Base-by-base conservation (phyloP, 768 basidiomycete species). In the Termitomyces sp. region DNA sequence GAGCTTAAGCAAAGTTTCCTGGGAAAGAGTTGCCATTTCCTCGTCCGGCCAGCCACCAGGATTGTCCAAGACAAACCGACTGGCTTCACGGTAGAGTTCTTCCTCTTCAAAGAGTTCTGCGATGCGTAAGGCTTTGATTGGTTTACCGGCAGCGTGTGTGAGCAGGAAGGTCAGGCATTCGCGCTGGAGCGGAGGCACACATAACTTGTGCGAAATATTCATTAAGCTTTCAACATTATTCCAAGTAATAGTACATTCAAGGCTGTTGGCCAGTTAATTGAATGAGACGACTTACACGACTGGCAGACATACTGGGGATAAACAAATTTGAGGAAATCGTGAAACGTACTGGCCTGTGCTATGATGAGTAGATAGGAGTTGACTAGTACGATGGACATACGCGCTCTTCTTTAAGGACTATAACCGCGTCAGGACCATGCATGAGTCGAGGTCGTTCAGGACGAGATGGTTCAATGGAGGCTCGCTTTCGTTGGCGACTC, bases 181-280 rank as follows among this genome's bases (percentile, higher is more conserved):
- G 44, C 81, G 81, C 66, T 92, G 90, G 41, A 97, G 77, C 3
- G 88, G 76, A 2, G 90, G 86, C 5, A 92, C 90, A 60, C 89
- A 90, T 55, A 96, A 84, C 67, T 94, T 95, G 71, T 91, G 86
- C 2, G 92, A 86, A 22, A 96, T 88, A 66, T 94, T 92, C 84
- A 94, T 89, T 43, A 93, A 80, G 41, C 88, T 87, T 64, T 92
- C 93, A 28, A 93, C 95, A 69, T 97, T 97, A 64, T 92, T 90
- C 92, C 94, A 98, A 0, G 92, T 89, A 54, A 96, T 94, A 9
- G 91, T 91, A 72, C 94, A 96, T 62, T 94, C 90, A 55, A 95
- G 77, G 62, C 89, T 91, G 64, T 30, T 45, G 24, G 38, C 3
- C 40, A 49, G 38, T 44, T 41, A 14, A 54, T 57, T 13, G 1